phyloP scores from a whole-genome alignment of 2,329 filamentous ascomycete species.

The Fusarium phyllophilum region DNA sequence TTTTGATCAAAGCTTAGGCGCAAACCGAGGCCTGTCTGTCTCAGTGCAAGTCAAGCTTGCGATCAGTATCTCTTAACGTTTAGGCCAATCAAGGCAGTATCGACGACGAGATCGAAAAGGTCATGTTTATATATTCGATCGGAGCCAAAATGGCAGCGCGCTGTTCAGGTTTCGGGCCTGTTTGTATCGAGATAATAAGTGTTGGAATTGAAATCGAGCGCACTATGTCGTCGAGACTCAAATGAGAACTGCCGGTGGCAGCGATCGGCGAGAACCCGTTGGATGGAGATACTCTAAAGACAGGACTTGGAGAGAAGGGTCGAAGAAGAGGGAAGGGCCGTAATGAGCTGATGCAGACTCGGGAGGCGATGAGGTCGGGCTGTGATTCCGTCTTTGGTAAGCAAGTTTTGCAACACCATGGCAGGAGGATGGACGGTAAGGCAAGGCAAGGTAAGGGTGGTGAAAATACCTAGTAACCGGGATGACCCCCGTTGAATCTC shows the following conservation, averaged over 20 bases:
- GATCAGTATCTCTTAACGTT: slow-evolving; percentile 28
- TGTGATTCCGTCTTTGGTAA: slow-evolving; percentile 34
- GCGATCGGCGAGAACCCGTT: slow-evolving; percentile 3
- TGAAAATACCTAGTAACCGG: slow-evolving; percentile 39
- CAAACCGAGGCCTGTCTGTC: slow-evolving; percentile 37
- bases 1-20: slow-evolving; percentile 36
- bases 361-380: slow-evolving; percentile 35
- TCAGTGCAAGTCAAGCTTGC: slow-evolving; percentile 35
- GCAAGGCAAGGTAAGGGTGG: slow-evolving; percentile 22
- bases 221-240: neutral
- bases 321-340: slow-evolving; percentile 37
- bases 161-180: slow-evolving; percentile 30
- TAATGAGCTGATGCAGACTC: slow-evolving; percentile 43
- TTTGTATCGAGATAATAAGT: slow-evolving; percentile 3
- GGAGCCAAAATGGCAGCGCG: slow-evolving; percentile 39
- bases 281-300: slow-evolving; percentile 16
- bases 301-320: slow-evolving; percentile 22
- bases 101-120: slow-evolving; percentile 43
- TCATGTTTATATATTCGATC: slow-evolving; percentile 45
- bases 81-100: slow-evolving; percentile 48
- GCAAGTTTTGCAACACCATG: slow-evolving; percentile 10
- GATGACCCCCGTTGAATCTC: slow-evolving; percentile 40
- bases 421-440: slow-evolving; percentile 13
- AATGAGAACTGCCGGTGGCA: neutral
- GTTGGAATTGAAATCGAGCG: slow-evolving; percentile 5